Evolutionary conservation across 805 yeast genomes (phyloP).

Genomic region (Saccharomyces cerevisiae): DNA sequence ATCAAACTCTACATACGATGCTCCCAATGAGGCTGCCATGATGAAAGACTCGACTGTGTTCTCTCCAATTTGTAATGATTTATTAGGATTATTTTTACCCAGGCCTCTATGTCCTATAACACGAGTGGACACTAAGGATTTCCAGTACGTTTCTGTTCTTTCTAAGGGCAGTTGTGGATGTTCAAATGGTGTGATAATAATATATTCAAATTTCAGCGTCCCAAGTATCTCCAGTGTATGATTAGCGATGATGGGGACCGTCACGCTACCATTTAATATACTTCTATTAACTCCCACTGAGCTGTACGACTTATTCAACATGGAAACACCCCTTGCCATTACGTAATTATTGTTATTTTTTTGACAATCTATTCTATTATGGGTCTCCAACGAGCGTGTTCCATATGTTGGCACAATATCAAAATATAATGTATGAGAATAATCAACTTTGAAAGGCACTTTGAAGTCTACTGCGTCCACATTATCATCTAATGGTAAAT

Average conservation of each 20-base stretch:
- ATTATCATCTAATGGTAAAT: conserved; percentile 75
- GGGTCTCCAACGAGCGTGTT: conserved; percentile 23
- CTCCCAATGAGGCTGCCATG: conserved; percentile 94
- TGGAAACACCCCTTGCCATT: conserved; percentile 73
- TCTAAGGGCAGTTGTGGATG: conserved; percentile 16
- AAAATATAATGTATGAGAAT: conserved; percentile 56
- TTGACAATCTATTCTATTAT: background rate
- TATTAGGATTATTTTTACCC: conserved; percentile 74
- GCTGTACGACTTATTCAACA: conserved; percentile 53
- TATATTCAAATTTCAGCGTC: conserved; percentile 61
- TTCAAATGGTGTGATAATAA: conserved; percentile 61
- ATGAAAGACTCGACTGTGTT: conserved; percentile 91
- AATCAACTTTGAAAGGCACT: conserved; percentile 40
- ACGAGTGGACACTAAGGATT: conserved; percentile 74
- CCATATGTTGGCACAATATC: conserved; percentile 88
- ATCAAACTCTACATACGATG: conserved; percentile 93
- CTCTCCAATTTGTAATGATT: conserved; percentile 86
- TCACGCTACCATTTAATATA: conserved; percentile 55
- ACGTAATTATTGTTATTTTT: background rate
- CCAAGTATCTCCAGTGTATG: conserved; percentile 72
- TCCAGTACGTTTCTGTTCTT: conserved; percentile 74
- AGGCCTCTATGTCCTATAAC: conserved; percentile 95
- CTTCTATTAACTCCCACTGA: conserved; percentile 60
- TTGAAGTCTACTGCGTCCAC: conserved; percentile 67
- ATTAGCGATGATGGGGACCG: conserved; percentile 69